phyloP scores from a whole-genome alignment of 2,329 filamentous ascomycete genomes.

The Microsporum canis region DNA sequence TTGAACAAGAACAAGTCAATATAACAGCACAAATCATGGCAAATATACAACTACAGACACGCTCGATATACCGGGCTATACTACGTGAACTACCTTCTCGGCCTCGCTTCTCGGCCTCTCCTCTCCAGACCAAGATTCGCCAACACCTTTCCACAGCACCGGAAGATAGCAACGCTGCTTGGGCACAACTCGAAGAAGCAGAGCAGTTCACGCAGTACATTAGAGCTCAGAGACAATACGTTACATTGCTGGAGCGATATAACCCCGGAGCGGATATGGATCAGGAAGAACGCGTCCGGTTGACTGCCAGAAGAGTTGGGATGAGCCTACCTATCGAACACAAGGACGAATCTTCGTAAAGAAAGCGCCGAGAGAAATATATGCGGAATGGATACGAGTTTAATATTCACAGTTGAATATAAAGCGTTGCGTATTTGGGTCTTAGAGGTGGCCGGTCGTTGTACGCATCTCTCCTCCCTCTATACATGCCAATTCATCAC shows the following conservation, averaged over 20 bases:
- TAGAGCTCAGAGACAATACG: constrained; percentile 73
- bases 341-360: constrained; percentile 1
- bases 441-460: background rate
- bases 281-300: constrained; percentile 66
- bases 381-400: background rate
- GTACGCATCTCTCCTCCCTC: background rate
- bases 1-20: background rate
- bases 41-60: constrained; percentile 34
- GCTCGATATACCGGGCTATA: constrained; percentile 75
- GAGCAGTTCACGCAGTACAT: constrained; percentile 73
- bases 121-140: constrained; percentile 60
- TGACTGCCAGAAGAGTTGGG: constrained; percentile 78
- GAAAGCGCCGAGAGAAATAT: background rate
- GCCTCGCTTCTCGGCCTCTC: constrained; percentile 50
- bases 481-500: background rate
- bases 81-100: constrained; percentile 79
- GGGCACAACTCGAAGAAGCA: constrained; percentile 42
- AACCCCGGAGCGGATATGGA: constrained; percentile 87
- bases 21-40: background rate
- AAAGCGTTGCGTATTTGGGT: background rate
- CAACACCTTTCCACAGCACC: constrained; percentile 42
- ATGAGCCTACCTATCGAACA: constrained; percentile 71
- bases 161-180: constrained; percentile 24
- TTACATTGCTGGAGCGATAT: constrained; percentile 73
- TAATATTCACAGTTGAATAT: background rate